A percentile compares a stretch with the other conserved stretches of the same genome.
Evolutionary conservation across 2,329 filamentous ascomycete genomes (phyloP).

Genomic region (Ophiostoma himal-ulmi): DNA sequence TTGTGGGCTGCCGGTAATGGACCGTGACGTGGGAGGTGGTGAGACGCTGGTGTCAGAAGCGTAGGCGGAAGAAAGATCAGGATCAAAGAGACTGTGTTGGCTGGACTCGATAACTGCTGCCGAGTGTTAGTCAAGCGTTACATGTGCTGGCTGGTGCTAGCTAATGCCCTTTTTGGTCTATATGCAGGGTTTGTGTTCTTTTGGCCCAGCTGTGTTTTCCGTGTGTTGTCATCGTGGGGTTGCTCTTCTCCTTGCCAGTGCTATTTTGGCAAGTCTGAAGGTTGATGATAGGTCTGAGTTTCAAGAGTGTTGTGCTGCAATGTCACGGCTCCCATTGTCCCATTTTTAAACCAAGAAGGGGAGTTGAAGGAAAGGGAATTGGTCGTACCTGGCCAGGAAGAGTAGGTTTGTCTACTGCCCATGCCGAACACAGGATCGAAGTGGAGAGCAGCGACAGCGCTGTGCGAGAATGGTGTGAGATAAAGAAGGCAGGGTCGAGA

Average conservation of each 20-base stretch:
- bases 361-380: conserved; percentile 12
- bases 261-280: neutral
- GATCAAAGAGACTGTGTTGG: conserved; percentile 37
- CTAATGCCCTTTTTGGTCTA: neutral
- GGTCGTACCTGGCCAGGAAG: conserved; percentile 26
- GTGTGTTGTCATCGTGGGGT: neutral
- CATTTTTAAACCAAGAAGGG: neutral
- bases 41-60: conserved; percentile 48
- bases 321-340: neutral
- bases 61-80: conserved; percentile 43
- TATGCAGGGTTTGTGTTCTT: neutral
- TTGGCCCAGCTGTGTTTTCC: neutral
- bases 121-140: conserved; percentile 26
- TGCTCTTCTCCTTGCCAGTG: neutral
- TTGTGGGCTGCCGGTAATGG: conserved; percentile 54
- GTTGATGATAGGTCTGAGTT: neutral
- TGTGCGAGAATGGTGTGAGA: conserved; percentile 21
- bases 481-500: neutral
- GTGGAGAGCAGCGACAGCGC: conserved; percentile 26
- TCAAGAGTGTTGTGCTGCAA: neutral
- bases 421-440: conserved; percentile 27
- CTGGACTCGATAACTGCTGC: conserved; percentile 32
- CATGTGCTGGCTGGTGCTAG: neutral
- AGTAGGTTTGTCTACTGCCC: conserved; percentile 25
- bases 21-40: conserved; percentile 46